Conservation (phyloP, 495 filamentous ascomycete species). For the Chaetomium cochliodes region DNA sequence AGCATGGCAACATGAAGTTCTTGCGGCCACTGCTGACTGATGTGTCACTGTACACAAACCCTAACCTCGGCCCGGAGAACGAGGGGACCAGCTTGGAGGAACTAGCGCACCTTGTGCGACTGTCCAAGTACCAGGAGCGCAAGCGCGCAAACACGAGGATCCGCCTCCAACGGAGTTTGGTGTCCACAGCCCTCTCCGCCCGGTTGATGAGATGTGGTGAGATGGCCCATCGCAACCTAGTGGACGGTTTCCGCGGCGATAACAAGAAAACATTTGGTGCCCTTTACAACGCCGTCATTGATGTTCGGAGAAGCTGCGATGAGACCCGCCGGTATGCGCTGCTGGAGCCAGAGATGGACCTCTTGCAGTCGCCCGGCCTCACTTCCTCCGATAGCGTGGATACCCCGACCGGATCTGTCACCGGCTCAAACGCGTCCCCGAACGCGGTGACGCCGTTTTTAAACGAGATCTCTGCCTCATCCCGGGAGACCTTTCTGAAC, state of each 20-base stretch:
- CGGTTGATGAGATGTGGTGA: slow-evolving; percentile 76
- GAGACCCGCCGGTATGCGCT: slow-evolving; percentile 65
- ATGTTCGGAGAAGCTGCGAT: slow-evolving; percentile 83
- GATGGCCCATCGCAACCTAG: slow-evolving; percentile 75
- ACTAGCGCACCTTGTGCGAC: slow-evolving; percentile 66
- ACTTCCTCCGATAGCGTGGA: slow-evolving; percentile 49
- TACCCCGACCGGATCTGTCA: slow-evolving; percentile 40
- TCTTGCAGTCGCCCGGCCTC: slow-evolving; percentile 44
- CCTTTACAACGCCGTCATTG: slow-evolving; percentile 83
- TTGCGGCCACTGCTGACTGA: slow-evolving; percentile 49
- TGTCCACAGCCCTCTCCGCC: slow-evolving; percentile 75
- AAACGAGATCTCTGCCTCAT: slow-evolving; percentile 71
- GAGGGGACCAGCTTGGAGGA: slow-evolving; percentile 65
- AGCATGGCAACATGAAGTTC: slow-evolving; percentile 32
- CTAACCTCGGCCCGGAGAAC: slow-evolving; percentile 45
- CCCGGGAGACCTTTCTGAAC: slow-evolving; percentile 69
- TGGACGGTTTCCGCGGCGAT: slow-evolving; percentile 84
- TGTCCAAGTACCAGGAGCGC: slow-evolving; percentile 72
- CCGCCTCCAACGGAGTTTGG: slow-evolving; percentile 63
- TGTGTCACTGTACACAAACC: slow-evolving; percentile 53
- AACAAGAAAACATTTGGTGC: slow-evolving; percentile 85
- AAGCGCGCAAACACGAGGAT: slow-evolving; percentile 64
- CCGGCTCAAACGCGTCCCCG: slow-evolving; percentile 37
- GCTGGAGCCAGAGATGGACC: slow-evolving; percentile 66
- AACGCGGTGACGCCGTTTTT: slow-evolving; percentile 68